A percentile compares a stretch with the other conserved stretches of the same genome.
phyloP scores from a whole-genome alignment of 345 rosid species.

The Rhodamnia argentea region DNA sequence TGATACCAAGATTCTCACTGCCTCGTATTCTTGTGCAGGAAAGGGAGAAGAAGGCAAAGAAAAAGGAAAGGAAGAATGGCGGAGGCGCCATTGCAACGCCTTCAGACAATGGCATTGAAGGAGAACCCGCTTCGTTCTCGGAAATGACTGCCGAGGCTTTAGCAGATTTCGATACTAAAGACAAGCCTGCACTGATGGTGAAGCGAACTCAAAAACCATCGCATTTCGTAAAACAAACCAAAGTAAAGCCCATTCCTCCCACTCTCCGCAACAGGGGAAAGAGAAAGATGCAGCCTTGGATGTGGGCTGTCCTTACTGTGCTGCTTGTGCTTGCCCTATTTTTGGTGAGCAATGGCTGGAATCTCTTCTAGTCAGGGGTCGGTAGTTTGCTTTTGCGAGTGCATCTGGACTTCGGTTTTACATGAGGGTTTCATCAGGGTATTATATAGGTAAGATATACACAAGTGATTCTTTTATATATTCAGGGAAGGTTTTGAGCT shows the following conservation, averaged over 20 bases:
- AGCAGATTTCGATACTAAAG: conserved; percentile 23
- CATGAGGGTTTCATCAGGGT: background rate
- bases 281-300: conserved; percentile 68
- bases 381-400: background rate
- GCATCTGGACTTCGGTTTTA: background rate
- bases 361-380: conserved; percentile 7
- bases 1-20: background rate
- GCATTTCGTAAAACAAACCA: conserved; percentile 47
- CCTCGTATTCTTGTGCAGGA: conserved; percentile 29
- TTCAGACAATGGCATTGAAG: conserved; percentile 9
- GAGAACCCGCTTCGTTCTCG: conserved; percentile 11
- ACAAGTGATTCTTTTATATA: conserved; percentile 17
- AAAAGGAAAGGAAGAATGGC: conserved; percentile 53
- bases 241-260: conserved; percentile 49
- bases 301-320: conserved; percentile 45
- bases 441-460: background rate
- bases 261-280: conserved; percentile 63
- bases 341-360: conserved; percentile 39
- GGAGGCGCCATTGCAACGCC: conserved; percentile 6
- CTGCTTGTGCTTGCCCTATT: conserved; percentile 32
- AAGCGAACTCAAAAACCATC: conserved; percentile 33
- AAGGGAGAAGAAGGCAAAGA: conserved; percentile 68
- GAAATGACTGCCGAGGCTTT: conserved; percentile 30
- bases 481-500: background rate
- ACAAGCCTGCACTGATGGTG: conserved; percentile 7